These are phyloP conservation scores for Herpetomonas samuelpessoai DNA, from an alignment of 208 protist genomes.

Conservation along the genomic window DNA sequence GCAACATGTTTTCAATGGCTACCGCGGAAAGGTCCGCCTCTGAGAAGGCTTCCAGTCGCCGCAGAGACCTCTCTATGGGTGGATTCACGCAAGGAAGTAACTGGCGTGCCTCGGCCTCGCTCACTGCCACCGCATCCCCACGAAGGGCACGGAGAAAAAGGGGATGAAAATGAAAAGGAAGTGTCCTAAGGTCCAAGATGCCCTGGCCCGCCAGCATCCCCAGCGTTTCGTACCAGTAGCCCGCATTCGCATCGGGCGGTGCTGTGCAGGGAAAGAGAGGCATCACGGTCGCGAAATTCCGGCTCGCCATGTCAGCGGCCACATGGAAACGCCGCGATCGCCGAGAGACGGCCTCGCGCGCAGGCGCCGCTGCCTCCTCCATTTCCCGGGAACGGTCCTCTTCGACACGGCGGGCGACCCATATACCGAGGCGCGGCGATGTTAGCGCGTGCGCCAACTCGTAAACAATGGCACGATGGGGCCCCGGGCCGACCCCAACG, in stretches of 20 bases:
- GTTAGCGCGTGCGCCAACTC: no score
- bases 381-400: no score
- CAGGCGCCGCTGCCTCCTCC: no score
- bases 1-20: slow-evolving; percentile 47
- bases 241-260: slow-evolving; percentile 23
- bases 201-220: slow-evolving; percentile 63
- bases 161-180: slow-evolving; percentile 55
- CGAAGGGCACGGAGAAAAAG: slow-evolving; percentile 50
- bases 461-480: no score
- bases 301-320: no score
- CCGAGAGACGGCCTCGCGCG: no score
- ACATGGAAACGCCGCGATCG: no score
- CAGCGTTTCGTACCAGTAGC: slow-evolving; percentile 62
- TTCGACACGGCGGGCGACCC: no score
- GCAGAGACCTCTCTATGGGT: slow-evolving; percentile 35
- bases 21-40: slow-evolving; percentile 36
- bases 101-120: neutral
- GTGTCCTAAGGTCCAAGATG: slow-evolving; percentile 46
- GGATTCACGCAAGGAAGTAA: slow-evolving; percentile 49
- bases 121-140: slow-evolving; percentile 22
- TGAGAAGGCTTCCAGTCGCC: slow-evolving; percentile 22
- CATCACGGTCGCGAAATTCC: neutral
- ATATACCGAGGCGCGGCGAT: no score
- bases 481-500: no score
- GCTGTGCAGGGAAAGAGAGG: slow-evolving; percentile 27